Percentiles rank a stretch among this genome's conserved stretches.
Evolutionary conservation across 2,329 filamentous ascomycete species (phyloP).

Genomic region (Bipolaris bicolor): DNA sequence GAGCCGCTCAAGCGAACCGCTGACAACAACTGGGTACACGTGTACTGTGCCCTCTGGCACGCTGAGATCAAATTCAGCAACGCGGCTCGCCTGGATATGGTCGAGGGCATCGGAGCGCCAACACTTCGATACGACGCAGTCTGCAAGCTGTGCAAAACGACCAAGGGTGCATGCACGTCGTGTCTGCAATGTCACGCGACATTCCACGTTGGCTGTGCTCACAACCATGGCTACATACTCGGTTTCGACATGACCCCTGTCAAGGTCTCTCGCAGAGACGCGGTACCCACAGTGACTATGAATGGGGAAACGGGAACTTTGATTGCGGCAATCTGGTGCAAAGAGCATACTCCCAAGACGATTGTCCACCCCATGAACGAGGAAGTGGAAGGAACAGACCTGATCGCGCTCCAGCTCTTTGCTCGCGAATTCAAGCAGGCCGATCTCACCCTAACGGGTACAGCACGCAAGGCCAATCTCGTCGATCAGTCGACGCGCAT

Average conservation of each 20-base stretch:
- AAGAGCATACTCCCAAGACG: conserved; percentile 76
- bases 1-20: conserved; percentile 92
- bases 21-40: conserved; percentile 98
- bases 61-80: conserved; percentile 92
- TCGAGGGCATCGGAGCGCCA: conserved; percentile 77
- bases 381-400: conserved; percentile 69
- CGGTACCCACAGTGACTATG: conserved; percentile 78
- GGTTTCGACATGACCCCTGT: conserved; percentile 91
- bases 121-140: conserved; percentile 80
- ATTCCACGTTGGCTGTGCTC: conserved; percentile 91
- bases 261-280: conserved; percentile 85
- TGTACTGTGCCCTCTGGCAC: conserved; percentile 89
- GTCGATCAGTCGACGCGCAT: conserved; percentile 67
- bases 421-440: conserved; percentile 93
- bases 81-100: conserved; percentile 79
- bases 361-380: conserved; percentile 82
- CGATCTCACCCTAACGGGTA: conserved; percentile 86
- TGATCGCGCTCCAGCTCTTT: conserved; percentile 84
- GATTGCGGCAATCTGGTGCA: conserved; percentile 89
- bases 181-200: conserved; percentile 75
- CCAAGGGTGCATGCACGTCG: conserved; percentile 76
- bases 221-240: conserved; percentile 79
- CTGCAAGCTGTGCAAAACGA: conserved; percentile 83
- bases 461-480: conserved; percentile 88
- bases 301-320: conserved; percentile 82